Percentiles rank a stretch among this genome's conserved stretches.
Conservation (phyloP, 1,284 basidiomycete species). For the Rhodotorula sp. region DNA sequence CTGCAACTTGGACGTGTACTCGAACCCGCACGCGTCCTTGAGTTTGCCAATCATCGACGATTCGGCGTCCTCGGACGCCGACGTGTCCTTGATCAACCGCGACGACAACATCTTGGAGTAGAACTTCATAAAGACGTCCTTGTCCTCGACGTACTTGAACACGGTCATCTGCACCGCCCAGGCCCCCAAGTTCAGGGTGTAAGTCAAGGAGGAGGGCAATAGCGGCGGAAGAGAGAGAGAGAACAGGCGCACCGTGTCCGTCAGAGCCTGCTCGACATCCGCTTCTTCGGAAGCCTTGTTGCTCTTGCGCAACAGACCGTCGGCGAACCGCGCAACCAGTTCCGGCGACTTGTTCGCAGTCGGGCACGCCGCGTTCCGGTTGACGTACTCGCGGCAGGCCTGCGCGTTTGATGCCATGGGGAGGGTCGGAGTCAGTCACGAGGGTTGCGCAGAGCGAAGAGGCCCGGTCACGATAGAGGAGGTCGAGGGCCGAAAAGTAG, state of each 20-base stretch:
- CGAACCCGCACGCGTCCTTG: constrained; percentile 97
- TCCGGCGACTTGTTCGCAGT: constrained; percentile 86
- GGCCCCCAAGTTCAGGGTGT: background rate
- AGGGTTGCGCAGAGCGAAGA: background rate
- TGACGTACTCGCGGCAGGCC: constrained; percentile 95
- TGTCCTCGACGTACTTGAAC: constrained; percentile 99
- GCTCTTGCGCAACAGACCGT: constrained; percentile 86
- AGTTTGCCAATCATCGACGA: constrained; percentile 98
- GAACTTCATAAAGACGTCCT: constrained; percentile 99
- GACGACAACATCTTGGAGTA: constrained; percentile 96
- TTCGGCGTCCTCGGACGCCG: constrained; percentile 95
- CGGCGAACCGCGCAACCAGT: constrained; percentile 88
- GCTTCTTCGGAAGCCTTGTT: constrained; percentile 89
- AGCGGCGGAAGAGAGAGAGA: too few relatives aligned
- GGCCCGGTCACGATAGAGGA: background rate
- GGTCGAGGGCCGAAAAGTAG: too few relatives aligned
- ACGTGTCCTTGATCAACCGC: constrained; percentile 86
- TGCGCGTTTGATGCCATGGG: constrained; percentile 49
- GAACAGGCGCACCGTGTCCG: constrained; percentile 72
- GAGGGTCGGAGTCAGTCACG: background rate
- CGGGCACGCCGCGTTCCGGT: constrained; percentile 85
- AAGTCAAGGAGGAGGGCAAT: background rate
- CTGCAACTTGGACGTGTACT: constrained; percentile 96
- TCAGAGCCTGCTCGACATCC: constrained; percentile 82
- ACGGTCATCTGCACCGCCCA: constrained; percentile 73